A percentile compares a stretch with the other conserved stretches of the same genome.
Conservation (phyloP, 129 eudicot genomes). For the Solidago caesia region DNA sequence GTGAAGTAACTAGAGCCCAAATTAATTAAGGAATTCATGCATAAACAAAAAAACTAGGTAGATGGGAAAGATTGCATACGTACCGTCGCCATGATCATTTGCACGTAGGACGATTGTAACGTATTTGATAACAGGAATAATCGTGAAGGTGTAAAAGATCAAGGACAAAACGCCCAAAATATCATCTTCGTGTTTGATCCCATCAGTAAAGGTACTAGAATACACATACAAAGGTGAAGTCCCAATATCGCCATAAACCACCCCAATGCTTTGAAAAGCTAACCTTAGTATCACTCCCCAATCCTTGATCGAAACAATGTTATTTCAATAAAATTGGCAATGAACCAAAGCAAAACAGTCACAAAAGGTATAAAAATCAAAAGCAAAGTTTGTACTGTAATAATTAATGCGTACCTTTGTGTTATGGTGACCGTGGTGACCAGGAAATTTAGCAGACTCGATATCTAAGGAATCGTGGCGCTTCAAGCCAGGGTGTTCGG, state of each 20-base stretch:
- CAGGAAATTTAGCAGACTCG: slow-evolving; percentile 46
- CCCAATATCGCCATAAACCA: slow-evolving; percentile 84
- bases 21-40: too few species aligned
- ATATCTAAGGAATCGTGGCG: slow-evolving; percentile 57
- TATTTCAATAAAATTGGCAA: neutral
- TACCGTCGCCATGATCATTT: slow-evolving; percentile 87
- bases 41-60: too few species aligned
- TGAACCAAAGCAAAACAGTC: neutral
- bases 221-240: slow-evolving; percentile 86
- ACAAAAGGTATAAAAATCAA: neutral
- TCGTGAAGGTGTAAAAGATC: slow-evolving; percentile 68
- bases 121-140: slow-evolving; percentile 74
- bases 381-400: too few species aligned
- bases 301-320: slow-evolving; percentile 11
- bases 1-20: too few species aligned
- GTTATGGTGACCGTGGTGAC: slow-evolving; percentile 36
- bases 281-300: slow-evolving; percentile 58
- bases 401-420: slow-evolving; percentile 20
- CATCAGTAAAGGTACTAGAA: slow-evolving; percentile 50
- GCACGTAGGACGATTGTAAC: slow-evolving; percentile 70
- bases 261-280: slow-evolving; percentile 86
- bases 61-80: neutral
- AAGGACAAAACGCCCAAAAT: slow-evolving; percentile 65
- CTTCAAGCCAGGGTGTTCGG: slow-evolving; percentile 13
- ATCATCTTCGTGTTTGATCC: slow-evolving; percentile 67